Conservation (phyloP, 73 alveolate species). For the Tetrahymena malaccensis region DNA sequence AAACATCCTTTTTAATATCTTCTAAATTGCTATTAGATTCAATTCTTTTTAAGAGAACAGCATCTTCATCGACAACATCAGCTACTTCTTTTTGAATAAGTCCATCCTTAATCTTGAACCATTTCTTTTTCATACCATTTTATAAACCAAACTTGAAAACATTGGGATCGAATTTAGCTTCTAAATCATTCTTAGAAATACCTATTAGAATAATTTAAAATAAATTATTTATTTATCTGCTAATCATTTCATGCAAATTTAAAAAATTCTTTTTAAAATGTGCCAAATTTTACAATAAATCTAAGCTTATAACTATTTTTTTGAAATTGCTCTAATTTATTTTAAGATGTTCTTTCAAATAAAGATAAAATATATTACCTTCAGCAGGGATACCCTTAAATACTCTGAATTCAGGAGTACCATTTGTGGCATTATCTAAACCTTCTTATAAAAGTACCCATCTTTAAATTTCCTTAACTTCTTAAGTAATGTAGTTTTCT, state of each 20-base stretch:
- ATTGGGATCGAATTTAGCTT: conserved; percentile 9
- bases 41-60: not conserved
- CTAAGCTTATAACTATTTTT: not conserved
- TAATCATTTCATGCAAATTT: too few species aligned
- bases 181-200: conserved; percentile 1
- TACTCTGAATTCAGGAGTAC: conserved; percentile 27
- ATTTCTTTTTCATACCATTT: conserved; percentile 24
- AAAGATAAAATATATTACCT: not conserved
- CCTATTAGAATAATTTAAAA: not conserved
- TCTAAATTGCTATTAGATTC: not conserved
- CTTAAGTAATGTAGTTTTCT: conserved; percentile 1
- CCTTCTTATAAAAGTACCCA: conserved; percentile 27
- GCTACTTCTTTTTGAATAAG: not conserved
- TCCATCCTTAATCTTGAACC: conserved; percentile 17
- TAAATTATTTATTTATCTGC: not conserved
- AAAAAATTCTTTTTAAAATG: not conserved
- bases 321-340: not conserved
- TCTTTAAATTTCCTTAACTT: not conserved
- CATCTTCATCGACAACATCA: conserved; percentile 15
- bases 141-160: conserved; percentile 21
- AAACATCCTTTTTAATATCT: not conserved
- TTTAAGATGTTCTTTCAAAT: not conserved
- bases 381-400: conserved; percentile 5
- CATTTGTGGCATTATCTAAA: not conserved
- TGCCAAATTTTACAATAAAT: not conserved